A percentile compares a stretch with the other conserved stretches of the same genome.
phyloP scores from a whole-genome alignment of 2,329 filamentous ascomycete species.

The Ambrosiella cleistominuta region DNA sequence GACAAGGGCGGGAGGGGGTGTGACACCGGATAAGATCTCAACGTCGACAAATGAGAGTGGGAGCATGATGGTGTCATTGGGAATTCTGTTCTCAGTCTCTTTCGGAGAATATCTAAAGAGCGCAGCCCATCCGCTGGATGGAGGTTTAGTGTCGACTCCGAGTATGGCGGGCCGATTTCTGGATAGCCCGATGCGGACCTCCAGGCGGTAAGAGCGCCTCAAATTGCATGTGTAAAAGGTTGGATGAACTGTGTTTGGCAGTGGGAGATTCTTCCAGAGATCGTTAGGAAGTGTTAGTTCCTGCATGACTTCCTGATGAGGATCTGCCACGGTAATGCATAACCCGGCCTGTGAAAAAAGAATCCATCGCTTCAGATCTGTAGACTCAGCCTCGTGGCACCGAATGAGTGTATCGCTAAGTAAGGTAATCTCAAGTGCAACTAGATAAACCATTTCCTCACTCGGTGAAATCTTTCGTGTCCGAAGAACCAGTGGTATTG shows the following conservation, averaged over 20 bases:
- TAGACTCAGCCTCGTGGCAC: constrained; percentile 55
- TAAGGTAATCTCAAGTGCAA: constrained; percentile 65
- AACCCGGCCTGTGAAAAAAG: constrained; percentile 56
- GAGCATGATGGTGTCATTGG: constrained; percentile 57
- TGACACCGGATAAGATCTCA: constrained; percentile 74
- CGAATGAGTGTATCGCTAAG: constrained; percentile 64
- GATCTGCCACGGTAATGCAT: constrained; percentile 41
- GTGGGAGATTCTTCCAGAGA: constrained; percentile 52
- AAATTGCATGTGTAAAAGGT: constrained; percentile 84
- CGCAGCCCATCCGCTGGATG: not conserved
- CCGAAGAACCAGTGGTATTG: constrained; percentile 63
- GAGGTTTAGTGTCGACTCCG: not conserved
- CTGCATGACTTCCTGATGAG: constrained; percentile 39
- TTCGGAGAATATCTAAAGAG: constrained; percentile 7
- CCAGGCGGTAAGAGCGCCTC: constrained; percentile 62
- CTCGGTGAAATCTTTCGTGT: constrained; percentile 58
- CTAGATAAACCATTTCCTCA: constrained; percentile 53
- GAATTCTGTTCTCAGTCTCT: constrained; percentile 16
- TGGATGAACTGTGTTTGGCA: constrained; percentile 77
- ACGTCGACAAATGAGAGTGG: constrained; percentile 59
- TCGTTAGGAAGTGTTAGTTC: constrained; percentile 53
- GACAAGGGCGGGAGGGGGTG: constrained; percentile 59
- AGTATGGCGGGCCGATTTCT: constrained; percentile 39
- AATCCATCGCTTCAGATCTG: constrained; percentile 58
- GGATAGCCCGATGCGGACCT: constrained; percentile 60